Conservation (phyloP, 495 filamentous ascomycete genomes). For the Penicillium angulare region DNA sequence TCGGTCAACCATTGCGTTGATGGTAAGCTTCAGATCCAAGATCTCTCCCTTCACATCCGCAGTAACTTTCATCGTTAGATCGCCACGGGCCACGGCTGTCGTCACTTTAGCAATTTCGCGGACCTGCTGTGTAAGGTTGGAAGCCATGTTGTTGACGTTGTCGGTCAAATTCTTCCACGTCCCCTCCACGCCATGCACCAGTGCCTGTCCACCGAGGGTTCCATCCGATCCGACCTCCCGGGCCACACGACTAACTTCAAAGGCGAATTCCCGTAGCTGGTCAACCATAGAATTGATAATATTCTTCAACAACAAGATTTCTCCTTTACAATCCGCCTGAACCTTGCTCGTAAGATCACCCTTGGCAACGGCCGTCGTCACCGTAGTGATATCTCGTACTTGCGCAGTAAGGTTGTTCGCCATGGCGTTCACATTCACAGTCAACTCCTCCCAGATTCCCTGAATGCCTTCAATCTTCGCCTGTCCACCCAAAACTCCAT, state of each 20-base stretch:
- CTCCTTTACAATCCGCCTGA: constrained; percentile 84
- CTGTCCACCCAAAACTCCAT: constrained; percentile 85
- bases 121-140: constrained; percentile 73
- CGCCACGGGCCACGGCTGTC: constrained; percentile 84
- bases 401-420: constrained; percentile 89
- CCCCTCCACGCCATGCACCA: constrained; percentile 92
- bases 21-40: constrained; percentile 83
- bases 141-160: constrained; percentile 93
- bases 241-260: constrained; percentile 89
- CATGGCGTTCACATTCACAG: constrained; percentile 89
- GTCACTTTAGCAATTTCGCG: constrained; percentile 92
- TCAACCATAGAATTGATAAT: constrained; percentile 97
- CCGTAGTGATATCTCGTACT: constrained; percentile 88
- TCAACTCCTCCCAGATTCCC: constrained; percentile 92
- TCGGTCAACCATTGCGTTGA: constrained; percentile 94
- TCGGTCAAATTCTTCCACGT: constrained; percentile 93
- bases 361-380: constrained; percentile 87
- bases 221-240: constrained; percentile 89
- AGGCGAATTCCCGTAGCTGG: constrained; percentile 84
- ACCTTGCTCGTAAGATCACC: constrained; percentile 90
- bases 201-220: constrained; percentile 82
- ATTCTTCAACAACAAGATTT: constrained; percentile 83
- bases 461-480: constrained; percentile 84
- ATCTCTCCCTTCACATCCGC: constrained; percentile 94
- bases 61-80: constrained; percentile 88